Conservation (phyloP, 257 asterid species). For the Mentha longifolia region DNA sequence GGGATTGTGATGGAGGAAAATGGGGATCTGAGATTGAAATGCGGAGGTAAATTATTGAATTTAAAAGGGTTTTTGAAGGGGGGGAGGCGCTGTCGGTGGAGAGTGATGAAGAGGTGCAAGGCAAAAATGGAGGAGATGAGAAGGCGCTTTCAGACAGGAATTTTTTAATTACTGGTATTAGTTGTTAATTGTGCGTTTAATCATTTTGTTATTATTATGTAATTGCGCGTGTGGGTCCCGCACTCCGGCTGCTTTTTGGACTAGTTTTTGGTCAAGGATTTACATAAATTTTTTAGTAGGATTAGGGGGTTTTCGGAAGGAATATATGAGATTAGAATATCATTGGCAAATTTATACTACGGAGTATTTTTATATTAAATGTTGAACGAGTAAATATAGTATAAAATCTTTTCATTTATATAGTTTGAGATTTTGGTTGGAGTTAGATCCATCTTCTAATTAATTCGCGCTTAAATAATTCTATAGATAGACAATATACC, state of each 20-base stretch:
- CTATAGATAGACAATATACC: too few species aligned
- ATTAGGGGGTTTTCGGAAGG: neutral
- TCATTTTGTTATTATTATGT: neutral
- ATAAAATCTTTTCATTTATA: too few species aligned
- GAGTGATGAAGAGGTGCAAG: slow-evolving; percentile 17
- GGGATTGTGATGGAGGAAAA: neutral
- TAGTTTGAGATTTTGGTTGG: too few species aligned
- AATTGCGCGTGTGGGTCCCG: slow-evolving; percentile 3
- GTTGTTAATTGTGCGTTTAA: neutral
- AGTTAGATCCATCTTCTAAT: too few species aligned
- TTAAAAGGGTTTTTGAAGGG: slow-evolving; percentile 1
- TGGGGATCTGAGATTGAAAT: slow-evolving; percentile 27
- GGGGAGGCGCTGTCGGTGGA: slow-evolving; percentile 28
- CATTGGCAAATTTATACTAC: neutral
- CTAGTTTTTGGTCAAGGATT: neutral
- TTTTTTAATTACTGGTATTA: neutral
- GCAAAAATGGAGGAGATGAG: slow-evolving; percentile 17
- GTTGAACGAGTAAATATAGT: too few species aligned
- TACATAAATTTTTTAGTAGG: neutral
- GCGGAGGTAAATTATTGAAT: neutral
- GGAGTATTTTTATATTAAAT: too few species aligned
- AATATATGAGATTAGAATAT: neutral
- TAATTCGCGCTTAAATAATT: too few species aligned
- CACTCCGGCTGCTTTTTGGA: neutral
- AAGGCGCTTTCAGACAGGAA: slow-evolving; percentile 24